Evolutionary conservation across 495 filamentous ascomycete species (phyloP).

Genomic region (Tuber indicum): DNA sequence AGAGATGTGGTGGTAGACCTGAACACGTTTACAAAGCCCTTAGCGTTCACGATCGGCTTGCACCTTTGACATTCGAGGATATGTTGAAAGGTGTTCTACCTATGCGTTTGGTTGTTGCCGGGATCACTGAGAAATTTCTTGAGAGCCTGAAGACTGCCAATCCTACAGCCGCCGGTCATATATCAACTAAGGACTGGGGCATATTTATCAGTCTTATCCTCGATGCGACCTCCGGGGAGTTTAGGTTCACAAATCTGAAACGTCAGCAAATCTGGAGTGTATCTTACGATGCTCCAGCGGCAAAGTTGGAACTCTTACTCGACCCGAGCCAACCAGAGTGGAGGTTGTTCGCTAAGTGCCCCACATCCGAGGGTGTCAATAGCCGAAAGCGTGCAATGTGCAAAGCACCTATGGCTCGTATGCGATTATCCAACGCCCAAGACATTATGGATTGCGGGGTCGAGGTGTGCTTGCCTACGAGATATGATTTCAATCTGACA

Average conservation of each 20-base stretch:
- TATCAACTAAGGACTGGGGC: conserved; percentile 40
- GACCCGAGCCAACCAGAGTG: conserved; percentile 47
- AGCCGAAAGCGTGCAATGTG: conserved; percentile 48
- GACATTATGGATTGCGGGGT: conserved; percentile 49
- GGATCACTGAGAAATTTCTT: conserved; percentile 42
- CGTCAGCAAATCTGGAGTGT: conserved; percentile 52
- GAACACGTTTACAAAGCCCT: conserved; percentile 48
- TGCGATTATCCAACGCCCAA: conserved; percentile 41
- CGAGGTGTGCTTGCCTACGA: conserved; percentile 49
- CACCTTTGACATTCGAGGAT: conserved; percentile 50
- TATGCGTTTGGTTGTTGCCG: conserved; percentile 45
- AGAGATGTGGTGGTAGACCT: conserved; percentile 54
- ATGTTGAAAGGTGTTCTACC: conserved; percentile 48
- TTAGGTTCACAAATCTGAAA: conserved; percentile 48
- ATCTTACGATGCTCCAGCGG: conserved; percentile 48
- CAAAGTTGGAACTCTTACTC: conserved; percentile 51
- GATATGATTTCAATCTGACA: conserved; percentile 25
- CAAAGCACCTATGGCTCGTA: conserved; percentile 53
- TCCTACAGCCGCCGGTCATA: conserved; percentile 11
- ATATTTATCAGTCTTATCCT: conserved; percentile 43
- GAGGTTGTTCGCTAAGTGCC: conserved; percentile 52
- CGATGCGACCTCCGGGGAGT: conserved; percentile 44
- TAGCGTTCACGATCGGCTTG: conserved; percentile 40
- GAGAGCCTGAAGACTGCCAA: conserved; percentile 25
- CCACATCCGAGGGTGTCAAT: conserved; percentile 41